Evolutionary conservation across 2,329 filamentous ascomycete species (phyloP).

Genomic region (Chaetomium strumarium): DNA sequence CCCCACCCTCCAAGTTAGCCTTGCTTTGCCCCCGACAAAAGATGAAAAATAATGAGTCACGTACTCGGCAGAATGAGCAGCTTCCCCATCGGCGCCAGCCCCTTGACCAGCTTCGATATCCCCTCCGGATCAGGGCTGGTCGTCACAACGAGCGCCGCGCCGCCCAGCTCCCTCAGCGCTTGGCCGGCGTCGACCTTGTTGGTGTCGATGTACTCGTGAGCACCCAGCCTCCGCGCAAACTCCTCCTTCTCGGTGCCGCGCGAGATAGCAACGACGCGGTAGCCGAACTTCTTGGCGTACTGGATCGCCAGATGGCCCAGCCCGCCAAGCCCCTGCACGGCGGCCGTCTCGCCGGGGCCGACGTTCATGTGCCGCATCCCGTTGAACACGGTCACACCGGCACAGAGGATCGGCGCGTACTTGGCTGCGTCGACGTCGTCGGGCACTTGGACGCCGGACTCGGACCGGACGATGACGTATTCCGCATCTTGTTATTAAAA

Average conservation of each 20-base stretch:
- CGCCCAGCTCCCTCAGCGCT: slow-evolving; percentile 48
- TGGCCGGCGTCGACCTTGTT: slow-evolving; percentile 41
- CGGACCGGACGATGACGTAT: slow-evolving; percentile 48
- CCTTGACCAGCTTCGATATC: slow-evolving; percentile 48
- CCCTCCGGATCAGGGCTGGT: slow-evolving; percentile 56
- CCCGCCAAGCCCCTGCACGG: slow-evolving; percentile 55
- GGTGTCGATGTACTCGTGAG: slow-evolving; percentile 47
- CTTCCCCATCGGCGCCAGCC: slow-evolving; percentile 50
- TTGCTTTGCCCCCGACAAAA: neutral
- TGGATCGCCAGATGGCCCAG: slow-evolving; percentile 62
- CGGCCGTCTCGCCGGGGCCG: slow-evolving; percentile 32
- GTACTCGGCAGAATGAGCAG: slow-evolving; percentile 51
- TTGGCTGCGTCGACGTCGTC: slow-evolving; percentile 36
- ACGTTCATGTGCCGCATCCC: slow-evolving; percentile 34
- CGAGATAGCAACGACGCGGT: slow-evolving; percentile 52
- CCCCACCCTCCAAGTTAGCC: neutral
- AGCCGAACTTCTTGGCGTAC: slow-evolving; percentile 59
- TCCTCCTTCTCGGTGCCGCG: slow-evolving; percentile 44
- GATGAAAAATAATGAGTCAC: neutral
- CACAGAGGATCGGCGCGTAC: slow-evolving; percentile 46
- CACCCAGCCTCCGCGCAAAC: slow-evolving; percentile 49
- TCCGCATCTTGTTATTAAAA: slow-evolving; percentile 38
- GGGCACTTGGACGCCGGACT: slow-evolving; percentile 44
- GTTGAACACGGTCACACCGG: slow-evolving; percentile 43
- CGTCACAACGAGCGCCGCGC: slow-evolving; percentile 55